Evolutionary conservation across 441 rosid genomes (phyloP).

Genomic region (Mallotus japonicus): DNA sequence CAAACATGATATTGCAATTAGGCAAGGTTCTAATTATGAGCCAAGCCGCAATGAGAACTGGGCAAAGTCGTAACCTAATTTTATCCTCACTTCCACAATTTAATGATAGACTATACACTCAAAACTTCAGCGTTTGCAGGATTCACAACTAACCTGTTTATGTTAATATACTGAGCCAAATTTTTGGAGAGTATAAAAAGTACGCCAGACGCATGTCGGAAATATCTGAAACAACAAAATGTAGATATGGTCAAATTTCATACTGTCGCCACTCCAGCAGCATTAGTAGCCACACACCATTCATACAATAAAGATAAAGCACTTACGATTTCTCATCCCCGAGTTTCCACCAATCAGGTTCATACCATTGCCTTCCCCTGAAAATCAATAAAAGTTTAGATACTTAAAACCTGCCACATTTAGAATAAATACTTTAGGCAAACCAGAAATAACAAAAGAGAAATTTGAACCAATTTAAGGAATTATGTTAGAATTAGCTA

Average conservation of each 20-base stretch:
- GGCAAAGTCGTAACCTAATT: not conserved
- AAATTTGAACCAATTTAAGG: not conserved
- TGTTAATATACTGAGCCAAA: constrained; percentile 75
- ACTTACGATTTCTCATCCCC: constrained; percentile 95
- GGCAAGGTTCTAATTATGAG: constrained; percentile 11
- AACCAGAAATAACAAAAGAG: not conserved
- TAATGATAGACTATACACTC: not conserved
- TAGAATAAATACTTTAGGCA: not conserved
- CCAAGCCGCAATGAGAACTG: not conserved
- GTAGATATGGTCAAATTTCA: constrained; percentile 14
- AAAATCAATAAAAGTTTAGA: constrained; percentile 28
- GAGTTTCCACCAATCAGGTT: constrained; percentile 99
- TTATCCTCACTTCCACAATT: not conserved
- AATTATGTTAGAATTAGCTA: not conserved
- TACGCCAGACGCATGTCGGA: constrained; percentile 80
- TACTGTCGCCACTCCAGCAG: constrained; percentile 1
- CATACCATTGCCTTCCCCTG: constrained; percentile 95
- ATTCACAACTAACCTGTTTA: constrained; percentile 77
- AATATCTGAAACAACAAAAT: constrained; percentile 58
- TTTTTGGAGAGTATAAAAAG: constrained; percentile 78
- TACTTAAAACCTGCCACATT: not conserved
- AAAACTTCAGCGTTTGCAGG: constrained; percentile 4
- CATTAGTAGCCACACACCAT: constrained; percentile 2
- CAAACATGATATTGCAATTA: not conserved
- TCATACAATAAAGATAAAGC: constrained; percentile 13